These are phyloP conservation scores for Podospora pseudocomata DNA, from an alignment of 495 filamentous ascomycete genomes.

Conservation along the genomic window DNA sequence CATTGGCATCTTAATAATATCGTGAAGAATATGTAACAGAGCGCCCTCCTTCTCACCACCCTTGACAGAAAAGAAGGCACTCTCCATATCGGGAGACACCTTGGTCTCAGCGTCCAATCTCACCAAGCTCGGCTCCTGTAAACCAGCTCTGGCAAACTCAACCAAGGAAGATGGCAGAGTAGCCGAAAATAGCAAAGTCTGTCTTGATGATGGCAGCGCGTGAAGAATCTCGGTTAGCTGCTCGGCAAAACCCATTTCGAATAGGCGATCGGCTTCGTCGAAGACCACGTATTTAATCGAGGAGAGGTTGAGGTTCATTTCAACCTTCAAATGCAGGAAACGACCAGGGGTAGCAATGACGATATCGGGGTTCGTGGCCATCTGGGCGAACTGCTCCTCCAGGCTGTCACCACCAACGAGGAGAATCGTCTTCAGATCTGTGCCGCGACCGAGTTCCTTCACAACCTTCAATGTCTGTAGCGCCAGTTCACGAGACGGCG, in stretches of 20 bases:
- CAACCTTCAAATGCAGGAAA: constrained; percentile 91
- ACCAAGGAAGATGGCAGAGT: constrained; percentile 90
- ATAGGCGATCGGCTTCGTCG: constrained; percentile 92
- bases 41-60: constrained; percentile 89
- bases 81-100: constrained; percentile 88
- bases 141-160: constrained; percentile 89
- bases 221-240: constrained; percentile 93
- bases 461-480: constrained; percentile 94
- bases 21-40: constrained; percentile 79
- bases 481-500: constrained; percentile 87
- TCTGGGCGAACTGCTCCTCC: constrained; percentile 91
- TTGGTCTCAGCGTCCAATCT: constrained; percentile 92
- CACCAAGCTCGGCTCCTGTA: constrained; percentile 84
- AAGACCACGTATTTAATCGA: constrained; percentile 91
- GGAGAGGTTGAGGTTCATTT: constrained; percentile 84
- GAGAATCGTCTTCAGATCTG: constrained; percentile 81
- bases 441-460: constrained; percentile 86
- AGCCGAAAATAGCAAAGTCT: constrained; percentile 92
- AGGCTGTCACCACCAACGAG: constrained; percentile 93
- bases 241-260: constrained; percentile 95
- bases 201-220: constrained; percentile 74
- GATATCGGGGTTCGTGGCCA: constrained; percentile 93
- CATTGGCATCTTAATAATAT: constrained; percentile 89
- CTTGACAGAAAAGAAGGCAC: constrained; percentile 90
- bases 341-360: constrained; percentile 94